These are phyloP conservation scores for Blastobotrys proliferans DNA, from an alignment of 1,139 yeast species.

Conservation along the genomic window DNA sequence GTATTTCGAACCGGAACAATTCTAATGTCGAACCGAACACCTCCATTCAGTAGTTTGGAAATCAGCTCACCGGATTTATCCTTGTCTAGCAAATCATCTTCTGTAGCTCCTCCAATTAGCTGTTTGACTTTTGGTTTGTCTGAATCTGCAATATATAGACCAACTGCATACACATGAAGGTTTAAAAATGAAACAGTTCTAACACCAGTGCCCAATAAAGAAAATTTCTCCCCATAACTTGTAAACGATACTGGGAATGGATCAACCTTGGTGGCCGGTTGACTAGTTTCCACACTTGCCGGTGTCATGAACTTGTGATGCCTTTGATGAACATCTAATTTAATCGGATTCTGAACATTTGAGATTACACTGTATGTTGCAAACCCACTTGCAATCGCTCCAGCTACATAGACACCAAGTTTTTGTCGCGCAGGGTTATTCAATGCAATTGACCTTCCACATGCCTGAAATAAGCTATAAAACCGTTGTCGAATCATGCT, in stretches of 20 bases:
- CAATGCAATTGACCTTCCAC: too few species aligned
- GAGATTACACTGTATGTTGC: too few species aligned
- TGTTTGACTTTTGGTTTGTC: constrained; percentile 48
- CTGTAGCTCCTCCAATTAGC: constrained; percentile 40
- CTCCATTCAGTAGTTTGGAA: constrained; percentile 52
- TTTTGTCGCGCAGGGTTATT: too few species aligned
- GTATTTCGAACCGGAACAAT: constrained; percentile 86
- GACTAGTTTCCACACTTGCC: constrained; percentile 17
- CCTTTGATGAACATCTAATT: too few species aligned
- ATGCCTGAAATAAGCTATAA: background rate
- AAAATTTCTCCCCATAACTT: constrained; percentile 35
- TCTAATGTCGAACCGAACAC: constrained; percentile 62
- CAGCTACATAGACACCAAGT: too few species aligned
- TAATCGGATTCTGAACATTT: too few species aligned
- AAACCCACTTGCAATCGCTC: background rate
- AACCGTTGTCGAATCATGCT: background rate
- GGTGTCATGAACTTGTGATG: constrained; percentile 11
- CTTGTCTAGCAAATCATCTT: constrained; percentile 46
- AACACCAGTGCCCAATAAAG: constrained; percentile 72
- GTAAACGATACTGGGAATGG: constrained; percentile 32
- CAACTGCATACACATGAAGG: constrained; percentile 86
- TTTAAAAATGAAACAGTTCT: constrained; percentile 75
- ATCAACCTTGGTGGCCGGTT: constrained; percentile 34
- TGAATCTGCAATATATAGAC: constrained; percentile 63
- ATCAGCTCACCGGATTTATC: constrained; percentile 52